Percentiles rank a stretch among this genome's conserved stretches.
These are phyloP conservation scores for Aspergillus tamarii DNA, from an alignment of 2,329 filamentous ascomycete genomes.

Conservation along the genomic window DNA sequence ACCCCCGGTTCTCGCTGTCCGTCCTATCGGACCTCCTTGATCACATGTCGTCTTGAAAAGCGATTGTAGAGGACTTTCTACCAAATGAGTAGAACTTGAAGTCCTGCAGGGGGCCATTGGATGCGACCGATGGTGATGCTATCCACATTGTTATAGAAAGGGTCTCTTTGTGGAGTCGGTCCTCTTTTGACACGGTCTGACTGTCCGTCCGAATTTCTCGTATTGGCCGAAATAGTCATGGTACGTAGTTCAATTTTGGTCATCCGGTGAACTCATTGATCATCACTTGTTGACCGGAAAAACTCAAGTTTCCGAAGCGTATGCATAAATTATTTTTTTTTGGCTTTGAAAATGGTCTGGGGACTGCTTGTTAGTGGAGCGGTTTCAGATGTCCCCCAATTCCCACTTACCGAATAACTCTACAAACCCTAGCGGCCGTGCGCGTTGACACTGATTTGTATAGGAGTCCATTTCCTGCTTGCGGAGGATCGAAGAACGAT, in stretches of 20 bases:
- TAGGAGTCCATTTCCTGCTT: not conserved
- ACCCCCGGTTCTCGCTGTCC: not conserved
- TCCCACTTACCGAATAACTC: not conserved
- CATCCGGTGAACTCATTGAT: not conserved
- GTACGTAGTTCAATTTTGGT: not conserved
- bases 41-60: not conserved
- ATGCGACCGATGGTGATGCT: not conserved
- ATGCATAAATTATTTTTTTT: too few relatives aligned
- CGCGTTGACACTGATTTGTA: not conserved
- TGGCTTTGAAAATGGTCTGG: too few relatives aligned
- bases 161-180: not conserved
- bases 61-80: not conserved
- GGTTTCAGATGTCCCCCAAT: not conserved
- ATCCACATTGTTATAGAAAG: not conserved
- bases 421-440: not conserved
- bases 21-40: too few relatives aligned
- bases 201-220: not conserved
- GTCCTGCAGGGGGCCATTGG: not conserved
- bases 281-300: not conserved
- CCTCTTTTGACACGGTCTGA: not conserved
- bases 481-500: conserved; percentile 9
- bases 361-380: not conserved
- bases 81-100: too few relatives aligned
- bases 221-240: not conserved
- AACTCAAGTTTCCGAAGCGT: not conserved